Evolutionary conservation across 2,329 filamentous ascomycete species (phyloP), one percentile per base, ranked within the genome.

Genomic region (Clonostachys solani): DNA sequence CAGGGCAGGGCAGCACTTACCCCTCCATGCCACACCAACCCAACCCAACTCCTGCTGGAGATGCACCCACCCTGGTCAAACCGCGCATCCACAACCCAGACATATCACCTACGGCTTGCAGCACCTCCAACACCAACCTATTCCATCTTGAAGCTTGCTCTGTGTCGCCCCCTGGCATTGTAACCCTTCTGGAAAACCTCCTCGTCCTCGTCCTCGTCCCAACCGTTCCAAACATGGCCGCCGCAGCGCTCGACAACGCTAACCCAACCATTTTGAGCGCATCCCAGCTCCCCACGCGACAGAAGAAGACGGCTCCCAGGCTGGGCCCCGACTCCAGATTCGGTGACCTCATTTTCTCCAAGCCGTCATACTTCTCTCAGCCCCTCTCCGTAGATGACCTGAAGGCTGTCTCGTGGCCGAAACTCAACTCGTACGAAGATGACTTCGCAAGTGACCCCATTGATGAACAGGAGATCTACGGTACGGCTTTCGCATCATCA

Each of bases 381-480:
- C 67, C 70, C 6, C 69, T 72, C 54, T 66, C 57, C 54, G 55
- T 61, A 33, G 65, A 67, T 43, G 58, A 62, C 61, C 63, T 50
- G n/a, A 19, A 18, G 41, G 17, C 19, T 42, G 29, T 33, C 17
- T 41, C 45, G 7, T 42, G 40, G 29, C 44, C 49, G 53, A 69
- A 66, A 60, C 58, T 60, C 42, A 62, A 59, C 37, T 57, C 56
- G 44, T 59, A 62, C 17, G 64, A 70, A 43, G 72, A 65, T 44
- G 71, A 81, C 44, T 77, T 82, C 43, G 72, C 74, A 2, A 75
- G 84, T 35, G 92, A 97, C 57, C 87, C 88, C 48, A 96, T 99
- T 56, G 94, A 99, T 62, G 89, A 95, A 65, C 94, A 96, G 66
- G 94, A 99, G 68, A 92, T 99, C 40, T 99, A 92, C 63, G 91